Percentiles rank a stretch among this genome's conserved stretches.
Evolutionary conservation across 495 filamentous ascomycete genomes (phyloP).

Genomic region (Thermothielavioides terrestris): DNA sequence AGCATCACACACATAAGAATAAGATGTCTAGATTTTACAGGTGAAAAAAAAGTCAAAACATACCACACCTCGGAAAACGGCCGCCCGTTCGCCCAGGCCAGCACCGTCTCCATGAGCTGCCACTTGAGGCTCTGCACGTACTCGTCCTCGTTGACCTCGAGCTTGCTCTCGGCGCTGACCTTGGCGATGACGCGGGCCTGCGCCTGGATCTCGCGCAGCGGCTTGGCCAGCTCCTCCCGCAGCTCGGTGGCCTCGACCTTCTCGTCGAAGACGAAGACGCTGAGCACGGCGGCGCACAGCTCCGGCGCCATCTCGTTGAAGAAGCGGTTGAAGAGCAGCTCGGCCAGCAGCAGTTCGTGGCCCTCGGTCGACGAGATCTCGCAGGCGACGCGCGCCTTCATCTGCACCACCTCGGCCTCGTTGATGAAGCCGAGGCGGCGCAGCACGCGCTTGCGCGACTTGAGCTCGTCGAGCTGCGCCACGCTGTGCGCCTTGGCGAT

Average conservation of each 20-base stretch:
- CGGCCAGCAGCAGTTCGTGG: constrained; percentile 78
- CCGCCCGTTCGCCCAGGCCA: constrained; percentile 85
- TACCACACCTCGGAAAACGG: constrained; percentile 95
- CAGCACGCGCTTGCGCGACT: constrained; percentile 91
- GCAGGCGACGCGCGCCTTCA: constrained; percentile 93
- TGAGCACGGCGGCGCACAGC: constrained; percentile 72
- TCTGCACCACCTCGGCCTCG: constrained; percentile 83
- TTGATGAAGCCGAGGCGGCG: constrained; percentile 94
- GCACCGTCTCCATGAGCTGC: constrained; percentile 93
- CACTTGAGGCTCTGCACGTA: constrained; percentile 81
- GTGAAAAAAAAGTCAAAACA: constrained; percentile 22
- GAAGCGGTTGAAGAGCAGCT: constrained; percentile 92
- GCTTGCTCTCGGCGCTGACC: constrained; percentile 85
- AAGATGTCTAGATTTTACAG: too few species aligned
- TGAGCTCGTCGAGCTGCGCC: constrained; percentile 89
- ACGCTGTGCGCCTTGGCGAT: constrained; percentile 75
- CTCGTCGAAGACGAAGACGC: constrained; percentile 95
- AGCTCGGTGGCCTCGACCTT: constrained; percentile 67
- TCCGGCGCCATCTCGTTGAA: constrained; percentile 93
- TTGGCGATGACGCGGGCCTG: constrained; percentile 84
- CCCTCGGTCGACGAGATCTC: constrained; percentile 86
- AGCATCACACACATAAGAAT: neutral
- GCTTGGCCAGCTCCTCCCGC: constrained; percentile 76
- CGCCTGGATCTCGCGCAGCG: constrained; percentile 72
- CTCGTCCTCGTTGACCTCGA: constrained; percentile 84